phyloP scores from a whole-genome alignment of 192 early-diverging fungal genomes.

The Coemansia sp. region DNA sequence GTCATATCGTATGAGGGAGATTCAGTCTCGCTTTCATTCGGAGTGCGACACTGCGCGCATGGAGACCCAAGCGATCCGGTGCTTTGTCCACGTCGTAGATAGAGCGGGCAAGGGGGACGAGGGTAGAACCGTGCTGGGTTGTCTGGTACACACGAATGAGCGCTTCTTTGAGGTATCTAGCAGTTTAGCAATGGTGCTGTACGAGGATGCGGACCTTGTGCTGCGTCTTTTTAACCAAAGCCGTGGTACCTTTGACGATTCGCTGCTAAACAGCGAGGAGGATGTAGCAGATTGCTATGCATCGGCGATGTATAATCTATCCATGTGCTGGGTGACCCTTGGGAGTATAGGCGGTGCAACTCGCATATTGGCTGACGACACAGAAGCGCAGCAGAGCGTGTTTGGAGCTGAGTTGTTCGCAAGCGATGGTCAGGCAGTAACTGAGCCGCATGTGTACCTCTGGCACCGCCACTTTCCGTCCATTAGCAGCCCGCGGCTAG shows the following conservation, averaged over 20 bases:
- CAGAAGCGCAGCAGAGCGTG: not conserved
- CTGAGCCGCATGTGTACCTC: constrained; percentile 16
- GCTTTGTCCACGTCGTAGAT: not conserved
- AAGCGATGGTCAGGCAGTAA: not conserved
- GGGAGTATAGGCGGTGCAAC: not conserved
- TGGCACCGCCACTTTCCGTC: constrained; percentile 31
- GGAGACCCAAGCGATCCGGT: constrained; percentile 7
- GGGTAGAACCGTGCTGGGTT: not conserved
- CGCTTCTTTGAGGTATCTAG: constrained; percentile 25
- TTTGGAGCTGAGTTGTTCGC: constrained; percentile 15
- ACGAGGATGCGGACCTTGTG: constrained; percentile 8
- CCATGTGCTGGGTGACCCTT: constrained; percentile 13
- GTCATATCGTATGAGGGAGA: constrained; percentile 14
- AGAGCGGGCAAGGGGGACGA: not conserved
- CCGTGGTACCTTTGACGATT: not conserved
- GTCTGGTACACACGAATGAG: constrained; percentile 17
- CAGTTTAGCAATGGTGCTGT: not conserved
- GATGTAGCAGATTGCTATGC: constrained; percentile 2
- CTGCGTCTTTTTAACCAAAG: constrained; percentile 9
- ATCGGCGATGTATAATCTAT: constrained; percentile 7
- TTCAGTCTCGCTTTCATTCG: constrained; percentile 5
- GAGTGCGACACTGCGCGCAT: not conserved
- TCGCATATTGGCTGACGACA: not conserved
- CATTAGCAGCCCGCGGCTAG: constrained; percentile 2
- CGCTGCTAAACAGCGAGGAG: not conserved